Evolutionary conservation across 108 stramenopile genomes (phyloP).

Genomic region (Pseudonitzschia pungens): DNA sequence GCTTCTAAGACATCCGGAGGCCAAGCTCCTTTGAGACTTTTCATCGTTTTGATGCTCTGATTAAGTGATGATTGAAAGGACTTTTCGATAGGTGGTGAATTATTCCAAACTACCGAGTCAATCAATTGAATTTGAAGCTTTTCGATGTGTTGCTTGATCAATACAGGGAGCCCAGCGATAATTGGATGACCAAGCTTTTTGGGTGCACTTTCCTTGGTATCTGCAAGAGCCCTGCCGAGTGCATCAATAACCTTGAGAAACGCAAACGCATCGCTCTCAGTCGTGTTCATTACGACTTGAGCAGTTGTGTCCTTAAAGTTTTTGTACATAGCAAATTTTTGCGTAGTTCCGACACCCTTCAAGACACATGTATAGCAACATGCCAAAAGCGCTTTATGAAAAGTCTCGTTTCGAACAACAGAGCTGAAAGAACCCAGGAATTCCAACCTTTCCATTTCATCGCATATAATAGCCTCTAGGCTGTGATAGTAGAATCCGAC

Average conservation of each 20-base stretch:
- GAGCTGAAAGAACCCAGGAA: slow-evolving; percentile 20
- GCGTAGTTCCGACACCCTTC: slow-evolving; percentile 30
- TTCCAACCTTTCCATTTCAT: slow-evolving; percentile 27
- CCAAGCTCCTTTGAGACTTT: slow-evolving; percentile 26
- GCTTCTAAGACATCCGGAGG: slow-evolving; percentile 31
- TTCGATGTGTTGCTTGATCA: slow-evolving; percentile 25
- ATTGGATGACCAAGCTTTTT: slow-evolving; percentile 11
- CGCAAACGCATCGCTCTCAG: slow-evolving; percentile 30
- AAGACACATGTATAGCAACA: slow-evolving; percentile 33
- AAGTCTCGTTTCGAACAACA: slow-evolving; percentile 15
- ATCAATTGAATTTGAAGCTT: slow-evolving; percentile 24
- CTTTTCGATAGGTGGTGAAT: background rate
- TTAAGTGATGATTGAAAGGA: slow-evolving; percentile 9
- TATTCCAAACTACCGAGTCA: slow-evolving; percentile 35
- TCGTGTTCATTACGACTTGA: slow-evolving; percentile 16
- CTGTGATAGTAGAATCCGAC: slow-evolving; percentile 39
- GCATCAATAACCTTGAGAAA: slow-evolving; percentile 43
- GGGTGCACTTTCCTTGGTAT: background rate
- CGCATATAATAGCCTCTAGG: slow-evolving; percentile 34
- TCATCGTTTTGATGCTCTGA: slow-evolving; percentile 16
- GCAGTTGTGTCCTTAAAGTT: slow-evolving; percentile 8
- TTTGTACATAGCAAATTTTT: slow-evolving; percentile 16
- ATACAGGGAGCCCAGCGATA: slow-evolving; percentile 23
- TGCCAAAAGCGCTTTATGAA: slow-evolving; percentile 41
- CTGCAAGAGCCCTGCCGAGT: slow-evolving; percentile 27